phyloP scores from a whole-genome alignment of 2,329 filamentous ascomycete genomes.

The Alternaria dauci region DNA sequence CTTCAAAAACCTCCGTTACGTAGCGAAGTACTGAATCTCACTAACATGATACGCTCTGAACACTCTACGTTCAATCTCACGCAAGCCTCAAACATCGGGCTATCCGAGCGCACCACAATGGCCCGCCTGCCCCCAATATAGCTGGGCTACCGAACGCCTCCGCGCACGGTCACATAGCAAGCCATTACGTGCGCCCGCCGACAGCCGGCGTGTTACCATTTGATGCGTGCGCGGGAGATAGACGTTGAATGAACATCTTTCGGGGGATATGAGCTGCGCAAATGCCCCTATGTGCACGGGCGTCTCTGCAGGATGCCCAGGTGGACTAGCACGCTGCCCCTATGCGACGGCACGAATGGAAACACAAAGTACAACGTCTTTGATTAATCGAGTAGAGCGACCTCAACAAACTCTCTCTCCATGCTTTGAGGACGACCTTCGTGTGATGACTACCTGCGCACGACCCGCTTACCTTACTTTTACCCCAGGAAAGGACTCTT shows the following conservation, averaged over 20 bases:
- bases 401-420: neutral
- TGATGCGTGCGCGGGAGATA: constrained; percentile 1
- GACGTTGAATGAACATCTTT: neutral
- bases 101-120: constrained; percentile 8
- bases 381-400: neutral
- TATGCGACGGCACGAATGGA: neutral
- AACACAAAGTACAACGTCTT: neutral
- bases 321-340: neutral
- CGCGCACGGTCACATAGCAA: constrained; percentile 7
- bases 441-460: constrained; percentile 6
- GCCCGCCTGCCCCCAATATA: constrained; percentile 1
- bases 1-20: constrained; percentile 6
- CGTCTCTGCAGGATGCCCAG: neutral
- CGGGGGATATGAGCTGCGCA: neutral
- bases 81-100: constrained; percentile 11
- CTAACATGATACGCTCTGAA: constrained; percentile 8
- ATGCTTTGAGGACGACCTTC: constrained; percentile 1
- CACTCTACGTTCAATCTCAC: constrained; percentile 7
- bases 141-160: neutral
- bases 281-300: neutral
- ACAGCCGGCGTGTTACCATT: constrained; percentile 2
- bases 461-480: constrained; percentile 10
- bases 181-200: constrained; percentile 3
- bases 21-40: constrained; percentile 3
- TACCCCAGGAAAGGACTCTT: constrained; percentile 20